phyloP scores from a whole-genome alignment of 2,329 filamentous ascomycete genomes.

The Sporothrix euskadiensis region DNA sequence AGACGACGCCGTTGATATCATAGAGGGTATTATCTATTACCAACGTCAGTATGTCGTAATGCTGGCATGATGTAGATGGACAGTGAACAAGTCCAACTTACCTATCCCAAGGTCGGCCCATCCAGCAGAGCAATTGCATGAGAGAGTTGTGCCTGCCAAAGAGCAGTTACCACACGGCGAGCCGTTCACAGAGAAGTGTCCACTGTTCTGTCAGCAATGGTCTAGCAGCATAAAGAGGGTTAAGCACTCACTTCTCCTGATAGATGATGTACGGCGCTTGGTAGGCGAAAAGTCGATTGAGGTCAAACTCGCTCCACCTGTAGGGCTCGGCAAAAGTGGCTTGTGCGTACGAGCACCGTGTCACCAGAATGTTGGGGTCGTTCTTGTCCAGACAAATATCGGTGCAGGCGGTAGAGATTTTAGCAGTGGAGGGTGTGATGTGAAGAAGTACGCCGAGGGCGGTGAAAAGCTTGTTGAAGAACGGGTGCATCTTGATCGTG shows the following conservation, averaged over 20 bases:
- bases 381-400: slow-evolving; percentile 4
- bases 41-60: not conserved
- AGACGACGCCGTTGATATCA: not conserved
- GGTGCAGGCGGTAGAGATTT: not conserved
- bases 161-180: not conserved
- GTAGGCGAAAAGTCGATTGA: slow-evolving; percentile 12
- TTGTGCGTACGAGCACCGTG: not conserved
- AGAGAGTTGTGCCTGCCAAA: not conserved
- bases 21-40: not conserved
- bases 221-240: too few relatives aligned
- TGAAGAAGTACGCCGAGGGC: not conserved
- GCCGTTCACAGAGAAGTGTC: slow-evolving; percentile 8
- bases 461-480: not conserved
- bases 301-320: slow-evolving; percentile 23
- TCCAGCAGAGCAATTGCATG: slow-evolving; percentile 3
- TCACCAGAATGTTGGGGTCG: not conserved
- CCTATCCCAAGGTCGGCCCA: not conserved
- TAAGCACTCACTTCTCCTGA: not conserved
- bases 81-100: not conserved
- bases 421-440: not conserved
- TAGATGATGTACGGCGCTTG: not conserved
- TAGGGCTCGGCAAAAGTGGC: not conserved
- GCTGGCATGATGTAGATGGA: not conserved
- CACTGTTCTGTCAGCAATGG: slow-evolving; percentile 3
- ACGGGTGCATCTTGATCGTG: not conserved